Conservation (phyloP, 139 green algal genomes). For the Chara braunii region DNA sequence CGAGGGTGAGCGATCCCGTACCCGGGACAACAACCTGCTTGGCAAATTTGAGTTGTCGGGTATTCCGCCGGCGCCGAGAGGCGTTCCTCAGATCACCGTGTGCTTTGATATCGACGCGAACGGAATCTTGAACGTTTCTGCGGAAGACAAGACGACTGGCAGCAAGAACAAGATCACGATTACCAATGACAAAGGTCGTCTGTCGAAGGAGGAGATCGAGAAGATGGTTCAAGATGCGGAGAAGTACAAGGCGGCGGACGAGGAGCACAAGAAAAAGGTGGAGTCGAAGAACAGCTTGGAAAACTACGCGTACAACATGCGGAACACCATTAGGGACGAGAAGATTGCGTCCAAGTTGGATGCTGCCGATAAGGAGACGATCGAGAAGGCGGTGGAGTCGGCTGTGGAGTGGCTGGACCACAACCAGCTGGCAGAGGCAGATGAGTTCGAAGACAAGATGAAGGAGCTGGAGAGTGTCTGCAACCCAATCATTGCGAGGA, state of each 20-base stretch:
- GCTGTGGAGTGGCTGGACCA: conserved; percentile 86
- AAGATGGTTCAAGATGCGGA: conserved; percentile 92
- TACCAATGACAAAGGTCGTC: conserved; percentile 96
- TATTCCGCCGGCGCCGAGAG: conserved; percentile 92
- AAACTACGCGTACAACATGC: conserved; percentile 82
- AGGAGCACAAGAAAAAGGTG: conserved; percentile 80
- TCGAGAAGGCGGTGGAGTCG: conserved; percentile 74
- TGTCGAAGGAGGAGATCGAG: conserved; percentile 98
- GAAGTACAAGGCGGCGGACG: conserved; percentile 97
- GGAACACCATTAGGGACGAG: conserved; percentile 86
- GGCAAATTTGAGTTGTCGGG: conserved; percentile 97
- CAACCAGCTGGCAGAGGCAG: conserved; percentile 43
- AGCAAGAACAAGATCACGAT: conserved; percentile 98
- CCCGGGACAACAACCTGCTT: conserved; percentile 92
- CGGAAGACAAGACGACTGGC: conserved; percentile 92
- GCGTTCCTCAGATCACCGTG: conserved; percentile 94
- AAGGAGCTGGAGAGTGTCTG: conserved; percentile 92
- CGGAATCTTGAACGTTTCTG: conserved; percentile 94
- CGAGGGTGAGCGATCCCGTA: conserved; percentile 83
- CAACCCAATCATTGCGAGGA: conserved; percentile 84
- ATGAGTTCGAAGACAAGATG: conserved; percentile 95
- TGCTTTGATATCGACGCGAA: conserved; percentile 98
- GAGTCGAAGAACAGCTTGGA: conserved; percentile 80
- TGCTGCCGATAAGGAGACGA: conserved; percentile 76
- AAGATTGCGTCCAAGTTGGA: conserved; percentile 75